These are phyloP conservation scores for Penicillium crustosum DNA, from an alignment of 2,329 filamentous ascomycete species.

Conservation along the genomic window DNA sequence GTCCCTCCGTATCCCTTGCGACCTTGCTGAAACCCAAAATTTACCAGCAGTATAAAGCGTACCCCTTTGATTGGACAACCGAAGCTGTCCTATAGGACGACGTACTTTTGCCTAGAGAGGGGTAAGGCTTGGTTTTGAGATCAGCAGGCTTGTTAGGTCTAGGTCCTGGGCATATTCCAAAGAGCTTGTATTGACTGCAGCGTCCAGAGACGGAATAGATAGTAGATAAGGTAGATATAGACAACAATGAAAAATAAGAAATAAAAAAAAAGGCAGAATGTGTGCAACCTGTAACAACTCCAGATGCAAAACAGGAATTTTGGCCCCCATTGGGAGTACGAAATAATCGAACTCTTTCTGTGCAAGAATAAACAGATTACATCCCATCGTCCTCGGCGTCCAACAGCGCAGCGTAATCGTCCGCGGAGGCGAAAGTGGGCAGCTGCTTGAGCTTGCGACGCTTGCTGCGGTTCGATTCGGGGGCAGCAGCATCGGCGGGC, in stretches of 20 bases:
- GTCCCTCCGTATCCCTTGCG: neutral
- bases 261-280: neutral
- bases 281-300: conserved; percentile 8
- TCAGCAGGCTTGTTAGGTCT: neutral
- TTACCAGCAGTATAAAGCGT: neutral
- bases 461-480: conserved; percentile 56
- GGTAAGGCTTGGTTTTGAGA: neutral
- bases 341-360: neutral
- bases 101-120: neutral
- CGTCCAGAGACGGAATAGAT: neutral
- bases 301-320: conserved; percentile 7
- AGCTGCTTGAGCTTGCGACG: conserved; percentile 83
- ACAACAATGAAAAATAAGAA: neutral
- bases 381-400: conserved; percentile 63
- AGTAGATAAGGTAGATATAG: conserved; percentile 1
- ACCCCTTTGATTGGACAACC: neutral
- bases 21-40: neutral
- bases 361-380: conserved; percentile 22
- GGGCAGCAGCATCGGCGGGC: conserved; percentile 44
- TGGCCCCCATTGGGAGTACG: neutral
- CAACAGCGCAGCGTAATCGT: conserved; percentile 88
- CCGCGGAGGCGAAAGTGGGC: conserved; percentile 87
- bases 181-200: neutral
- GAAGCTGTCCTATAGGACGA: neutral
- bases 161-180: neutral